Base-by-base conservation (phyloP, 352 stramenopile genomes). In the Phytophthora crassamura region DNA sequence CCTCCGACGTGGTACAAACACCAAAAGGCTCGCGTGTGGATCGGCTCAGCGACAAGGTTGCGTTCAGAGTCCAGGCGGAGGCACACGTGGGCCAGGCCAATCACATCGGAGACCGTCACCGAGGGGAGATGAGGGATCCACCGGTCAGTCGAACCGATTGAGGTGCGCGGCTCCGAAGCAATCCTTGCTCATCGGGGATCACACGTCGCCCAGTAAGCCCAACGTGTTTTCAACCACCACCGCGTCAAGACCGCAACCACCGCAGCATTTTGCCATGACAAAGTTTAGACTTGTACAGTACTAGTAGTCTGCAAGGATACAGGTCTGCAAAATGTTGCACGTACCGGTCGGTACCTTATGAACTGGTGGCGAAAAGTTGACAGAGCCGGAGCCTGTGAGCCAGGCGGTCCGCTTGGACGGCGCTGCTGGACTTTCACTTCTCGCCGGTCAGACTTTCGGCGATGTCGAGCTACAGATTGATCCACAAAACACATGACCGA, bases 21-120 rank as follows among this genome's bases (percentile, higher is more conserved):
- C 55, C 54, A 70, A 70, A 67, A 70, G 42, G 54, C 41, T 54
- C 45, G 18, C 18, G 20, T 30, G 6, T 51, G 62, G 46, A 66
- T 48, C 62, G 55, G 55, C 62, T 70, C 62, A 69, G 55, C 30
- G 6, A 20, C 45, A 35, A 59, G 34, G 39, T 35, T 49, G 22
- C 25, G 54, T 25, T 3, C 42, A 59, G 39, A 43, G 35, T 55
- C 34, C 34, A 59, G 15, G 56, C 12, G 16, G 20, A 25, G 22
- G 22, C 22, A 34, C 48, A 32, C 63, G 63, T 71, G 63, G 14
- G 36, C 15, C 12, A 71, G 36, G 35, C 63, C 63, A 71, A 71
- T 71, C 48, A 63, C 15, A 62, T 50, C 49, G 42, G 36, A 62
- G 15, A 53, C 35, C 56, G 18, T 18, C n/a, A 35, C 36, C 30